Evolutionary conservation across 2,329 filamentous ascomycete species (phyloP).

Genomic region (Westerdykella sp.): DNA sequence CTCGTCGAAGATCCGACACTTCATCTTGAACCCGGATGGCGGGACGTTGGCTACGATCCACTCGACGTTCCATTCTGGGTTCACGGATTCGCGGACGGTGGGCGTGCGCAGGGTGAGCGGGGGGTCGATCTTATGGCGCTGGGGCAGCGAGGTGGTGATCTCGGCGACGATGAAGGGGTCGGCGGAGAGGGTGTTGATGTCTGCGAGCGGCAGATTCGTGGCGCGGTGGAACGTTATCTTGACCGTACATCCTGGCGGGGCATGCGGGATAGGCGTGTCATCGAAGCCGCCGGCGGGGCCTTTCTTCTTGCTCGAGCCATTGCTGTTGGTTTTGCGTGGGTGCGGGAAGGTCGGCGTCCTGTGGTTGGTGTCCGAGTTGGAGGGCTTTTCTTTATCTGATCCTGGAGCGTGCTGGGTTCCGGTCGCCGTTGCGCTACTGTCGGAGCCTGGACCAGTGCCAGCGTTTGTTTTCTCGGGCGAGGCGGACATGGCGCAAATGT

Average conservation of each 20-base stretch:
- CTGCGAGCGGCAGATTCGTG: slow-evolving; percentile 72
- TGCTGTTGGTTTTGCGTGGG: slow-evolving; percentile 1
- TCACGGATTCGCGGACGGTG: slow-evolving; percentile 64
- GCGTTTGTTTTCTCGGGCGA: too few relatives aligned
- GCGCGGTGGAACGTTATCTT: slow-evolving; percentile 80
- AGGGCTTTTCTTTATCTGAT: too few relatives aligned
- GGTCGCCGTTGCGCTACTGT: too few relatives aligned
- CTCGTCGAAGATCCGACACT: slow-evolving; percentile 84
- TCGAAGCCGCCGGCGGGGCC: slow-evolving; percentile 73
- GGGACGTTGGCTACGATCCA: slow-evolving; percentile 90
- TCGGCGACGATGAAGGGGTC: slow-evolving; percentile 79
- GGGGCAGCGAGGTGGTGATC: slow-evolving; percentile 63
- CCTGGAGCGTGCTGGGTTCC: too few relatives aligned
- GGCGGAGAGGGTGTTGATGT: slow-evolving; percentile 68
- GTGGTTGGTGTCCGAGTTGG: too few relatives aligned
- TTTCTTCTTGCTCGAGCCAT: slow-evolving; percentile 24
- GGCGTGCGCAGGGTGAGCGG: slow-evolving; percentile 66
- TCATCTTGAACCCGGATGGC: slow-evolving; percentile 70
- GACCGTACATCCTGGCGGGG: slow-evolving; percentile 73
- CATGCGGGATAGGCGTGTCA: slow-evolving; percentile 66
- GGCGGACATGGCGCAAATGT: too few relatives aligned
- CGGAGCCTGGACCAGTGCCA: too few relatives aligned
- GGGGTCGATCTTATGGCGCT: slow-evolving; percentile 80
- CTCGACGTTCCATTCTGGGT: slow-evolving; percentile 75
- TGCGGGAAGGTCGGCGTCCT: too few relatives aligned